These are phyloP conservation scores for Saccharomycopsis fibuligera DNA, from an alignment of 805 yeast species.

Conservation along the genomic window DNA sequence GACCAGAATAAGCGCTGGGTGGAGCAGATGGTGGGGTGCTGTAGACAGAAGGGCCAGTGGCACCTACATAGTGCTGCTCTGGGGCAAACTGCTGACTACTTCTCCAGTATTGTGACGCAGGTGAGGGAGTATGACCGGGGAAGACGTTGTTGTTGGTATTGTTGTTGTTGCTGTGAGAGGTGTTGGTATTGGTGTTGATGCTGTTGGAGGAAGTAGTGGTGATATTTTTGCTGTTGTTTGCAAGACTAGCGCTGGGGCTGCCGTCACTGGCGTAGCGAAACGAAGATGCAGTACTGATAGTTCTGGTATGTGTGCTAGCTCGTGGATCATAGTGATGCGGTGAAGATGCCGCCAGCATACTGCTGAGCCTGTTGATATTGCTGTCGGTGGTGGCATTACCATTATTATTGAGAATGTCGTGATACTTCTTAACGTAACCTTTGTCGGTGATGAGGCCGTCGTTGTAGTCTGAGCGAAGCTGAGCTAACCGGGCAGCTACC, in stretches of 20 bases:
- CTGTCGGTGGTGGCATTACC: neutral
- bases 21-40: no score
- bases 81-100: no score
- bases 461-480: conserved; percentile 43
- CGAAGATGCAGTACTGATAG: neutral
- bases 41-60: neutral
- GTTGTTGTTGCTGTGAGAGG: neutral
- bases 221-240: neutral
- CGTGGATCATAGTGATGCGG: no score
- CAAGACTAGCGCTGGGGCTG: neutral
- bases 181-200: neutral
- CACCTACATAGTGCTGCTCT: neutral
- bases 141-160: neutral
- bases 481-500: conserved; percentile 21
- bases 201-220: no score
- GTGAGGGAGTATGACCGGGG: no score
- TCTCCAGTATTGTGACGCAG: no score
- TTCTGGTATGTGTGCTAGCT: no score
- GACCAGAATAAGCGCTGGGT: neutral
- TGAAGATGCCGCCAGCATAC: no score
- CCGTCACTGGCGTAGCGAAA: neutral
- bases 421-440: conserved; percentile 53
- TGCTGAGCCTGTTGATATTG: neutral
- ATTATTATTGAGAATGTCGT: conserved; percentile 4
- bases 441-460: conserved; percentile 72